Evolutionary conservation across 495 filamentous ascomycete species (phyloP).

Genomic region (Apodospora peruviana): DNA sequence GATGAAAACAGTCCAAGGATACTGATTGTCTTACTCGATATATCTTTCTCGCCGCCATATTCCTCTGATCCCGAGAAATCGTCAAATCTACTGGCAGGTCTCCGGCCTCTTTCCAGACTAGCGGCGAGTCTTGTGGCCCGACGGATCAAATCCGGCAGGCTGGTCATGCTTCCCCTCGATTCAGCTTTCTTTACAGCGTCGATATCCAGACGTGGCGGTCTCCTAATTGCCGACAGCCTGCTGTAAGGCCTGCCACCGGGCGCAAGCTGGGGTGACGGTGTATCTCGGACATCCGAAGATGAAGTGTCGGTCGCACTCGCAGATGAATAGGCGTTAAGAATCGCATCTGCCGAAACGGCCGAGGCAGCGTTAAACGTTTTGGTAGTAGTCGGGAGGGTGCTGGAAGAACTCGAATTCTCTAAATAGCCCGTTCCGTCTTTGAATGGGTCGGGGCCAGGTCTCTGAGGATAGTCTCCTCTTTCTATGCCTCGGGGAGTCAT

Average conservation of each 20-base stretch:
- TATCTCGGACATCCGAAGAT: constrained; percentile 13
- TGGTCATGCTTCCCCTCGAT: constrained; percentile 80
- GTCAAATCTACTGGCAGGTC: constrained; percentile 68
- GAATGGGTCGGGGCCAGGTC: constrained; percentile 30
- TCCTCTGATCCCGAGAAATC: constrained; percentile 32
- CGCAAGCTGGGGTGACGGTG: constrained; percentile 27
- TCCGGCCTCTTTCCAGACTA: constrained; percentile 75
- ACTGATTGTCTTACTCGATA: constrained; percentile 25
- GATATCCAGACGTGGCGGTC: constrained; percentile 73
- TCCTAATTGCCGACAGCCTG: constrained; percentile 47
- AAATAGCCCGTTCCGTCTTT: constrained; percentile 37
- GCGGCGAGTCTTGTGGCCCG: constrained; percentile 82
- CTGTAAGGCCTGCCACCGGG: constrained; percentile 26
- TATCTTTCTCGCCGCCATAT: constrained; percentile 30
- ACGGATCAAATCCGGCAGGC: constrained; percentile 82
- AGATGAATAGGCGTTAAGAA: constrained; percentile 39
- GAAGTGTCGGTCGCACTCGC: constrained; percentile 38
- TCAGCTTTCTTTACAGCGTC: constrained; percentile 74
- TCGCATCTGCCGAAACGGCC: constrained; percentile 30
- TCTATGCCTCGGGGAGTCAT: constrained; percentile 13
- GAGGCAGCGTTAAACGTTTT: constrained; percentile 20
- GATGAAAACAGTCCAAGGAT: neutral
- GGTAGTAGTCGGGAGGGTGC: constrained; percentile 18
- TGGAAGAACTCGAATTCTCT: constrained; percentile 38
- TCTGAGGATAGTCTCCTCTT: constrained; percentile 15